Evolutionary conservation across 257 asterid genomes (phyloP).

Genomic region (Solanum virginianum): DNA sequence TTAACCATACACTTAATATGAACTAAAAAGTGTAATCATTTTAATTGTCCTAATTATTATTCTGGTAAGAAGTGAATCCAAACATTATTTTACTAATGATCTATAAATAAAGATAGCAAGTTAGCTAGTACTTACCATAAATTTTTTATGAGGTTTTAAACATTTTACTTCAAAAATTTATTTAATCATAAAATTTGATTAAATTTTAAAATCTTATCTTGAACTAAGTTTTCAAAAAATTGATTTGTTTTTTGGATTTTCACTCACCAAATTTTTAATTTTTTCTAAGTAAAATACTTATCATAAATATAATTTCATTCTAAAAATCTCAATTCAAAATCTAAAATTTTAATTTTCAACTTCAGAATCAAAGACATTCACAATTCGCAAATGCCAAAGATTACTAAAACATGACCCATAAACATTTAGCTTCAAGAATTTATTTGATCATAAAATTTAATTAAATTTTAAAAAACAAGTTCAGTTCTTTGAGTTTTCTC

Average conservation of each 20-base stretch:
- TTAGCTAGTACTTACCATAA: background rate
- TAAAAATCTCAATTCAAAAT: background rate
- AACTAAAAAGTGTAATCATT: background rate
- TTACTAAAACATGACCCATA: too few species aligned
- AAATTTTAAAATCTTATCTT: background rate
- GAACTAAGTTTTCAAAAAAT: background rate
- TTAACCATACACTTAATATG: too few species aligned
- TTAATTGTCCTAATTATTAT: too few species aligned
- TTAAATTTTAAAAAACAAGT: too few species aligned
- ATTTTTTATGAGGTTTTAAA: background rate
- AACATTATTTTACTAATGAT: too few species aligned
- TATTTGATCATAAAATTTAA: too few species aligned
- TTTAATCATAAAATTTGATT: background rate
- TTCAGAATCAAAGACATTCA: background rate
- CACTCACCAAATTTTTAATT: background rate
- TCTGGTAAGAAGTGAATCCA: too few species aligned
- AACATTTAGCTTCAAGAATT: too few species aligned
- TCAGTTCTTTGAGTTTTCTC: too few species aligned
- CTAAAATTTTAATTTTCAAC: background rate
- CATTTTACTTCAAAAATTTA: background rate
- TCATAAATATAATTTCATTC: background rate
- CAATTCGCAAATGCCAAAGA: too few species aligned
- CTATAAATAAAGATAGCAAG: background rate
- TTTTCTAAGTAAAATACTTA: background rate
- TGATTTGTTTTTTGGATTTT: background rate